Evolutionary conservation across 2,329 filamentous ascomycete genomes (phyloP), one percentile per base, ranked within the genome.

Genomic region (Neonectria faginata): DNA sequence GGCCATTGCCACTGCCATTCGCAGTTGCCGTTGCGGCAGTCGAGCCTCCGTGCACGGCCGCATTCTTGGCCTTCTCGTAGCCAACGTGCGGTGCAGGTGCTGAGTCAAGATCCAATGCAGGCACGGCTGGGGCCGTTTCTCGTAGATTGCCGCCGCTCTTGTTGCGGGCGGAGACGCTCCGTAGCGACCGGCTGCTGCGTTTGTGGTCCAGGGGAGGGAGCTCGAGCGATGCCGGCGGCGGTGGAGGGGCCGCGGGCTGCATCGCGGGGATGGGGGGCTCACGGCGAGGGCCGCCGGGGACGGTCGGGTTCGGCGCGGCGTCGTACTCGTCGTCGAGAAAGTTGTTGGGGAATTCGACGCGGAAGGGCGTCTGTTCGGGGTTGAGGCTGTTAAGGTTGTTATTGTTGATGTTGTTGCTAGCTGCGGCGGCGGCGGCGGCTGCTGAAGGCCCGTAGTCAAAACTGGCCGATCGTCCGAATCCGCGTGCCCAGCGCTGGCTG

Each of bases 221-320:
- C 60, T 79, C 80, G 66, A 75, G 73, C 14, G 79, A 77, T 31
- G 81, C 78, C 12, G 78, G 74, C 12, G 83, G 79, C 14, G 78
- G 79, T 68, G 77, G 81, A 52, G 75, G 75, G 25, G 9, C 39
- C 72, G 77, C 36, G 47, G 78, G 74, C 25, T 84, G 79, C 60
- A 82, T 80, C 8, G 78, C 57, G 64, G 72, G 67, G 52, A 70
- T 68, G 59, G 71, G 64, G 48, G 70, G 53, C 20, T 79, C 73
- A 60, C 81, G 81, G 64, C 93, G 88, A 61, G 94, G 93, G 5
- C 94, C 94, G 53, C 86, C 91, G 36, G 93, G 93, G 39, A 97
- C 85, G 29, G 89, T 94, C 5, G 95, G 95, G 41, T 91, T 95
- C 14, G 95, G 94, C 27, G 94, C 94, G 56, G 93, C 92, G 76